Evolutionary conservation across 805 yeast species (phyloP), one percentile per base, ranked within the genome.

Genomic region (Sugiyamaella marilandica): DNA sequence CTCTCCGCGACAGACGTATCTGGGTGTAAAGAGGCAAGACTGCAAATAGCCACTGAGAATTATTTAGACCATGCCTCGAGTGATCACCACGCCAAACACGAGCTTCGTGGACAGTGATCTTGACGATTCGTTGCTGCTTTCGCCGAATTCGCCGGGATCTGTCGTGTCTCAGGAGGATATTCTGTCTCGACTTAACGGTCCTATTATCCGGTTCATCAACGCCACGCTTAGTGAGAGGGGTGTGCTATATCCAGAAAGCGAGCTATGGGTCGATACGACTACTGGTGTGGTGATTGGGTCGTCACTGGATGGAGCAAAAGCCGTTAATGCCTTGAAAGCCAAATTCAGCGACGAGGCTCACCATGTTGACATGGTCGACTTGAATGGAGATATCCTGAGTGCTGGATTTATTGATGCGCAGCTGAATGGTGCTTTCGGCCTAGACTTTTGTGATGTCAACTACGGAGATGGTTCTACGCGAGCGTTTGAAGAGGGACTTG

Each of bases 401-500:
- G 83, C 84, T 0, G 84, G 84, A 1, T 78, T 74, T 61, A 65
- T 80, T 10, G 84, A 80, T 61, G 73, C 77, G 56, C 84, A 80
- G 63, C 77, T 79, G 55, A 80, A 80, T 57, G 84, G 84, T 10
- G 73, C 80, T 52, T 80, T 73, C 55, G 84, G 84, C 2, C 68
- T 79, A 56, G 81, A 80, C 55, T 80, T 75, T 62, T 74, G 80
- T 45, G 64, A 62, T 51, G 68, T 61, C 10, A 59, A 66, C 14
- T 79, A 73, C 58, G 61, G 61, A 29, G 60, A 60, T 26, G 64
- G 63, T 8, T 55, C 62, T 5, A 29, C 49, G 29, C 45, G 49
- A 49, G 60, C 61, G 2, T 59, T 59, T 53, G 48, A 53, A 34
- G 49, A 55, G n/a, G 62, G 59, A 3, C 43, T 59, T 11, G 46